Evolutionary conservation across 1,139 yeast species (phyloP), one percentile per base, ranked within the genome.

Genomic region (Pichia sp.): DNA sequence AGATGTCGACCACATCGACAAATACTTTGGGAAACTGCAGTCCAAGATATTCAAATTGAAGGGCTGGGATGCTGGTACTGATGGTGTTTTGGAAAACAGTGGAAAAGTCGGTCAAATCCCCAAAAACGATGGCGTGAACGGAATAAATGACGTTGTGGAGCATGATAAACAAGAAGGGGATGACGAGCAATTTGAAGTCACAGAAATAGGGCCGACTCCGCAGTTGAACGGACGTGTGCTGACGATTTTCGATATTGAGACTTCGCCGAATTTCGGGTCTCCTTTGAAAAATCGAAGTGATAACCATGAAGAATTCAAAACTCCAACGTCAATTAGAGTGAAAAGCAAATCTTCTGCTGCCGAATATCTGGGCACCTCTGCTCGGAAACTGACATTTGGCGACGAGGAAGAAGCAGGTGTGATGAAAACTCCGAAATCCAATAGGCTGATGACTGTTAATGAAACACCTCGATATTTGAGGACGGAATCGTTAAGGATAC

Each of bases 141-240:
- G 11, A 31, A 31, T 8, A 31, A 11, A 31, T 31, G 33, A 31
- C 11, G 23, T 39, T 29, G 29, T 36, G 4, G 37, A 41, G 37
- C 41, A 28, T 37, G 40, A 6, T 5, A 36, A 38, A 6, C 33
- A 36, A 8, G 36, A 11, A n/a, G 23, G 29, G 4, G 41, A 38
- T 6, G 36, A 42, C 29, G 39, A 36, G 5, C 40, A 36, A 10
- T 16, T 26, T 29, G 35, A 29, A 5, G 43, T 54, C 3, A 46
- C 53, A 1, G 81, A 77, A 50, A 58, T 82, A 23, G 90, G 90
- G 0, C 92, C 92, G 0, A 83, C 92, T 0, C 92, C 92, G 0
- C 90, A 82, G 52, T 71, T 83, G 8, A 72, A 79, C 49, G 92
- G 92, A 0, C 71, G 79, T 37, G 85, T 82, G 0, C 57, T 81